Percentiles rank a stretch among this genome's conserved stretches.
Conservation (phyloP, 352 stramenopile genomes). For the Pythium phragmitis region DNA sequence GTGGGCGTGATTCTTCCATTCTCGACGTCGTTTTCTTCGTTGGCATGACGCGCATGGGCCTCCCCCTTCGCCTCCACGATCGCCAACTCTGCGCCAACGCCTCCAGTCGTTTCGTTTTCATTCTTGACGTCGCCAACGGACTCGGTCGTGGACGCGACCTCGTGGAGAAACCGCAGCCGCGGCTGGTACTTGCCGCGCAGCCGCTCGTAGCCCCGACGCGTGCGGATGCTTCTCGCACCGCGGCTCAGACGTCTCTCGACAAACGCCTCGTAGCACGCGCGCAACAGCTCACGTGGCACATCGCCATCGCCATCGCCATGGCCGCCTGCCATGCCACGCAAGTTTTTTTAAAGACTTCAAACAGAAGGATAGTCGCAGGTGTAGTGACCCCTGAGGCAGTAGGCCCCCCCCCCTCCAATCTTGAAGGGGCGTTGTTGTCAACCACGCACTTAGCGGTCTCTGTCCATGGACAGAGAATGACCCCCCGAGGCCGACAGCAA, state of each 20-base stretch:
- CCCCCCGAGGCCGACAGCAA: too few species aligned
- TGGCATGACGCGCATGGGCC: neutral
- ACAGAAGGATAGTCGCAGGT: too few species aligned
- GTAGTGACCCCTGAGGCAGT: too few species aligned
- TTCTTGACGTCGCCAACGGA: neutral
- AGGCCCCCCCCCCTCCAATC: too few species aligned
- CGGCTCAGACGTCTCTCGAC: conserved; percentile 12
- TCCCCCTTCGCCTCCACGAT: neutral
- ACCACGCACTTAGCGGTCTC: too few species aligned
- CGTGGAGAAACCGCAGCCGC: conserved; percentile 27
- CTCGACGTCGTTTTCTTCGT: conserved; percentile 13
- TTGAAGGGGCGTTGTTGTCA: too few species aligned
- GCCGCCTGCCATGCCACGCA: neutral
- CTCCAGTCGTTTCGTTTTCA: neutral
- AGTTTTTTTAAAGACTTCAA: neutral
- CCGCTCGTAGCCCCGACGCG: conserved; percentile 22
- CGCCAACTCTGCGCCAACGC: neutral
- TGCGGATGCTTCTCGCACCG: conserved; percentile 23
- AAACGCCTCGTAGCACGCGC: conserved; percentile 29
- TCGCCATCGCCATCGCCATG: conserved; percentile 1
- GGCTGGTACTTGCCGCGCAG: conserved; percentile 36
- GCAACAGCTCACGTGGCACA: conserved; percentile 4
- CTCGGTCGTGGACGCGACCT: neutral
- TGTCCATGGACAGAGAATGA: too few species aligned
- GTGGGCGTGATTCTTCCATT: neutral